Conservation (phyloP, 768 basidiomycete genomes). For the Boletus insuetus region DNA sequence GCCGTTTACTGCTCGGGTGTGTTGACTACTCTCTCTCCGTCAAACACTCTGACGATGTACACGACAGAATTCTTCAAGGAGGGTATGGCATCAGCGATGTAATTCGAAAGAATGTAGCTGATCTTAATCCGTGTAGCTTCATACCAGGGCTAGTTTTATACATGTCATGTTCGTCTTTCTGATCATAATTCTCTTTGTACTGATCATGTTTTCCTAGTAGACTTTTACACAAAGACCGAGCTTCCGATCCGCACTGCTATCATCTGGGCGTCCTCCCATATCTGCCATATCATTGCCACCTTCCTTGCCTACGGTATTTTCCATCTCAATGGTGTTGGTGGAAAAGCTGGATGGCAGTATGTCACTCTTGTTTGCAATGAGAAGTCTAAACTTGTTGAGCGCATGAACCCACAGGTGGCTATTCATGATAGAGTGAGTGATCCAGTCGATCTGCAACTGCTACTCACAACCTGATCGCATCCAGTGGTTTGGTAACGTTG, state of each 20-base stretch:
- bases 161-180: conserved; percentile 46
- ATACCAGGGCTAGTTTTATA: conserved; percentile 62
- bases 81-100: conserved; percentile 31
- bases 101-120: not conserved
- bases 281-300: conserved; percentile 51
- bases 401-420: conserved; percentile 32
- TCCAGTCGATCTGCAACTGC: not conserved
- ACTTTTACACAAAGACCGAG: conserved; percentile 58
- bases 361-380: not conserved
- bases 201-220: conserved; percentile 1
- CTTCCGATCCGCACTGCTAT: conserved; percentile 54
- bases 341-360: conserved; percentile 16
- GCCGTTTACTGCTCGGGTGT: conserved; percentile 47
- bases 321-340: conserved; percentile 7
- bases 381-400: not conserved
- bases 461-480: not conserved
- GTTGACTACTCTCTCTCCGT: not conserved
- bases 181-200: not conserved
- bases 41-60: not conserved
- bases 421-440: conserved; percentile 31
- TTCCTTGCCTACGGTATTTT: conserved; percentile 68
- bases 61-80: conserved; percentile 41
- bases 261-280: conserved; percentile 65
- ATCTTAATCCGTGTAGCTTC: conserved; percentile 34
- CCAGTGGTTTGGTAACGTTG: conserved; percentile 41